Conservation (phyloP, 1,139 yeast genomes). For the Lodderomyces parapsilosis region DNA sequence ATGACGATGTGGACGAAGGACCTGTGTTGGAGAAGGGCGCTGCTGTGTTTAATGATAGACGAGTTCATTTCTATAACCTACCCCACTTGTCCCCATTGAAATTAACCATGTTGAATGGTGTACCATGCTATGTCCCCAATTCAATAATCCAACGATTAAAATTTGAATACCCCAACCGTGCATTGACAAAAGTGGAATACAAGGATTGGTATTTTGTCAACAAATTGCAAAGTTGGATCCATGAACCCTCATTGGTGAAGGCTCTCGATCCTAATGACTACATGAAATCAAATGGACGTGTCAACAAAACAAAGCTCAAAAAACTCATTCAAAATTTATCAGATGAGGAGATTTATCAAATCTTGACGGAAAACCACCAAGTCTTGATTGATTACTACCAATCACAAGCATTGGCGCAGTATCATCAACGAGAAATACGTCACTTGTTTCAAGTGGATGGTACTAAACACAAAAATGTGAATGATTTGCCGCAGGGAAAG, state of each 20-base stretch:
- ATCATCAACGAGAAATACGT: slow-evolving; percentile 18
- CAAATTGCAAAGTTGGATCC: slow-evolving; percentile 29
- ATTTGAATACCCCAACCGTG: slow-evolving; percentile 27
- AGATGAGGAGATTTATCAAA: slow-evolving; percentile 17
- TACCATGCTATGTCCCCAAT: slow-evolving; percentile 27
- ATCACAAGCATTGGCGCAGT: slow-evolving; percentile 15
- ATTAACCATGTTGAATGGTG: slow-evolving; percentile 27
- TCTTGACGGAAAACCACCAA: slow-evolving; percentile 17
- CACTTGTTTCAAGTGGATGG: slow-evolving; percentile 14
- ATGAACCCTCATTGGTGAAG: slow-evolving; percentile 16
- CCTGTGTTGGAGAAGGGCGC: slow-evolving; percentile 5
- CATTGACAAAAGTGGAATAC: slow-evolving; percentile 19
- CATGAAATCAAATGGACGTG: slow-evolving; percentile 8
- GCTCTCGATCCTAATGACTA: slow-evolving; percentile 24
- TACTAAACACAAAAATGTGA: slow-evolving; percentile 6
- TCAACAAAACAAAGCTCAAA: slow-evolving; percentile 6
- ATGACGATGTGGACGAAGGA: slow-evolving; percentile 11
- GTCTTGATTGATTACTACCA: slow-evolving; percentile 20
- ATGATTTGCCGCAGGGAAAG: slow-evolving; percentile 8
- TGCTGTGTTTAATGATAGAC: slow-evolving; percentile 24
- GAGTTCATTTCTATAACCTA: slow-evolving; percentile 24
- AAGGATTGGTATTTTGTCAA: slow-evolving; percentile 30
- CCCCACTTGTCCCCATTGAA: slow-evolving; percentile 25
- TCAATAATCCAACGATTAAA: slow-evolving; percentile 22
- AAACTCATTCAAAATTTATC: slow-evolving; percentile 14